These are phyloP conservation scores for Wakefieldia striispora DNA, from an alignment of 768 basidiomycete species.

Conservation along the genomic window DNA sequence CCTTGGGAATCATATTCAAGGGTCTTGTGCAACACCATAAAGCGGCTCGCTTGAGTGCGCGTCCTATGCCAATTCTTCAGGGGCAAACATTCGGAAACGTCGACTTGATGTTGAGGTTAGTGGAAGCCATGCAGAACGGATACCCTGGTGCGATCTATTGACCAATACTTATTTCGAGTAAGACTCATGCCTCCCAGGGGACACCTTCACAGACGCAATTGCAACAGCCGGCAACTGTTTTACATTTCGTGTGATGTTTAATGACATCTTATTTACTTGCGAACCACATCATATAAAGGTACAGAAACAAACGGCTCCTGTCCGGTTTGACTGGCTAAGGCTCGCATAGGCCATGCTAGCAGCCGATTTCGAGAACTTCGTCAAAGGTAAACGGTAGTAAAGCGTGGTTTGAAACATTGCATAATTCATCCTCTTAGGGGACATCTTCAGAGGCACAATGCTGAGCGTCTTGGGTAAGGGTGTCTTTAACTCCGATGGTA, in stretches of 20 bases:
- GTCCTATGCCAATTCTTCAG: constrained; percentile 35
- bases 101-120: constrained; percentile 39
- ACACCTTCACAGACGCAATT: constrained; percentile 38
- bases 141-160: constrained; percentile 46
- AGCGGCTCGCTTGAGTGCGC: constrained; percentile 47
- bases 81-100: constrained; percentile 46
- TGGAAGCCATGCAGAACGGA: constrained; percentile 38
- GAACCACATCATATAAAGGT: constrained; percentile 56
- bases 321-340: background rate
- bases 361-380: constrained; percentile 57
- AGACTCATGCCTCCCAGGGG: constrained; percentile 31
- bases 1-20: constrained; percentile 31
- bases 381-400: constrained; percentile 43
- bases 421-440: constrained; percentile 2
- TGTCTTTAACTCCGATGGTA: constrained; percentile 69
- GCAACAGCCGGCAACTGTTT: constrained; percentile 41
- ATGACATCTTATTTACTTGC: constrained; percentile 45
- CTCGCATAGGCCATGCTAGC: constrained; percentile 41
- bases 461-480: constrained; percentile 56
- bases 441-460: constrained; percentile 44
- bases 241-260: constrained; percentile 46
- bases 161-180: background rate
- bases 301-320: no score
- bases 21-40: constrained; percentile 30
- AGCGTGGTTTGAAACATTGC: background rate